Evolutionary conservation across 2,329 filamentous ascomycete genomes (phyloP), one percentile per base, ranked within the genome.

Genomic region (Phyllosticta paracitricarpa): DNA sequence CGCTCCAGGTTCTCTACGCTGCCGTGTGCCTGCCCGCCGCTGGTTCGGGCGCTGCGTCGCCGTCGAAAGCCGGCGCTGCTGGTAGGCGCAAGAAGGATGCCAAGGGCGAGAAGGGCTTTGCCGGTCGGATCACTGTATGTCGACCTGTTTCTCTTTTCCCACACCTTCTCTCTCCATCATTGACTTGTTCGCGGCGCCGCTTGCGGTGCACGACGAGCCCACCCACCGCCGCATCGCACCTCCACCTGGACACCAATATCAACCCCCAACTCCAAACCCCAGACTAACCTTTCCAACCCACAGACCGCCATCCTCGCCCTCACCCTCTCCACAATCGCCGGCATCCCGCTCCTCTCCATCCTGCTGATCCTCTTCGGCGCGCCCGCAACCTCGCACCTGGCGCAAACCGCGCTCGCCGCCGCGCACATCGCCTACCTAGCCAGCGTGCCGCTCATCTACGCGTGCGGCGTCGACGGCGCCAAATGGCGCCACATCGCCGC

Each of bases 351-450:
- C 40, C 77, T 87, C 54, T 75, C 81, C 71, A 71, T 84, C 53
- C 76, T 86, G 48, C 82, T 95, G 68, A 81, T 97, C 69, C 88
- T 97, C 66, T 95, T 97, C 75, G 94, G 94, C 70, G 94, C 93
- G 7, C 94, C 94, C 0, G 79, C 96, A 59, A 89, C 93, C 33
- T 90, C 89, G 0, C 89, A 97, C 72, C 77, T 88, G 57, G 71
- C 80, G 3, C 88, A 95, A 66, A 99, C 94, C 1, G 72, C 89
- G 33, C 84, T 97, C 40, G 88, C 87, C 72, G 88, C 90, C 2
- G 82, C 88, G 1, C 92, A 97, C 72, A 83, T 97, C 63, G 84
- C 91, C 10, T 76, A 96, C 0, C 84, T 99, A 12, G 84, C 85
- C 19, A 80, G 89, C 0, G 87, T 92, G 62, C 91, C 91, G 2